Base-by-base conservation (phyloP, 2,329 filamentous ascomycete species). In the Nemania serpens region DNA sequence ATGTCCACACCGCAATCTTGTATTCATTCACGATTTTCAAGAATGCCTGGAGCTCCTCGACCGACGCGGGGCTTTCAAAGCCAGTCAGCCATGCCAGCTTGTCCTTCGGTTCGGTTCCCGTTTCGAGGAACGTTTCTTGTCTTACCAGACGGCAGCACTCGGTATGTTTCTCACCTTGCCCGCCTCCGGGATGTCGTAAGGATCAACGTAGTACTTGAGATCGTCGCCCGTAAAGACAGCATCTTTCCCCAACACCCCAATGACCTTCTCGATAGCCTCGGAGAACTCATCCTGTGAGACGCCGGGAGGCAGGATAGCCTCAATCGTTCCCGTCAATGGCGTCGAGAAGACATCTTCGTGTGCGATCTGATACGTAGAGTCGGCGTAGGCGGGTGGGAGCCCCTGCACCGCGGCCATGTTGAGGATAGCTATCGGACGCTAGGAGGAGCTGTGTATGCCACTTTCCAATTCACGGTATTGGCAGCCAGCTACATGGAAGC, bases 161-260 rank as follows among this genome's bases (percentile, higher is more conserved):
- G 78, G 77, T 46, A 80, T 73, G 45, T 74, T 77, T 22, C 78
- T 72, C 55, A 72, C 69, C 3, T 73, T 71, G 5, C 74, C 74
- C 2, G 71, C 71, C 60, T 80, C 78, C 2, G 74, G 74, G 10
- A 81, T 71, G 68, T 81, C 78, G 55, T 81, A 81, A 1, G 79
- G 78, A 55, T 81, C 78, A 45, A 81, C 77, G 59, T 81, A 81
- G 58, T 81, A 78, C 5, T 70, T 74, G 36, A 81, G 61, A 1
- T 66, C 72, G 22, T 75, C 70, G n/a, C 74, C 73, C 5, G 70
- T 69, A 54, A 78, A 75, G 1, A 81, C 76, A 2, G 76, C 72
- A 15, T 77, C 73, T 25, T 74, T 63, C 2, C 78, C 77, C 3
- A 81, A 68, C 1, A 71, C 63, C 12, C 60, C 62, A 52, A 71